A percentile compares a stretch with the other conserved stretches of the same genome.
These are phyloP conservation scores for Trichoderma sp. DNA, from an alignment of 2,329 filamentous ascomycete species.

Conservation along the genomic window DNA sequence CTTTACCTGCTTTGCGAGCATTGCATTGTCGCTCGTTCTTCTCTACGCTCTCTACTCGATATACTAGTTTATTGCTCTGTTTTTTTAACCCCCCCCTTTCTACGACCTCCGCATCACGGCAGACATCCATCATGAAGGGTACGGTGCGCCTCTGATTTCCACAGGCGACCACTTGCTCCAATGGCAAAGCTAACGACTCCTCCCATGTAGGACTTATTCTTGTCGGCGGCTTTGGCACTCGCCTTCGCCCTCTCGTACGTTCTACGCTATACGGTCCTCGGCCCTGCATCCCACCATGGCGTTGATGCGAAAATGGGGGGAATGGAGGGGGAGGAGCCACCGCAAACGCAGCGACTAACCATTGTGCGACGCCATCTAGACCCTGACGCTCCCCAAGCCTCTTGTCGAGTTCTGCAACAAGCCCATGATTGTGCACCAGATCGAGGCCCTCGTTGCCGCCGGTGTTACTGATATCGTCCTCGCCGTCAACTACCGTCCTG, in stretches of 20 bases:
- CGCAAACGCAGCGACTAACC: conserved; percentile 29
- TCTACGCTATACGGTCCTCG: conserved; percentile 20
- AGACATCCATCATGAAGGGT: conserved; percentile 41
- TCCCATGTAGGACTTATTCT: conserved; percentile 81
- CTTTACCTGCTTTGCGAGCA: conserved; percentile 19
- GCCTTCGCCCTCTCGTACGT: conserved; percentile 89
- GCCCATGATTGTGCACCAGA: conserved; percentile 98
- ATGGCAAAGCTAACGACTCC: conserved; percentile 29
- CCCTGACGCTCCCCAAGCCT: conserved; percentile 93
- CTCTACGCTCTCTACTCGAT: conserved; percentile 24
- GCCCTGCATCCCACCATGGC: conserved; percentile 11
- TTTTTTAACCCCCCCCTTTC: conserved; percentile 4
- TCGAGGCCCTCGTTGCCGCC: conserved; percentile 88
- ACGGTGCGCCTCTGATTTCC: conserved; percentile 18
- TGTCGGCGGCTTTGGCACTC: conserved; percentile 97
- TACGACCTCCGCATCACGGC: conserved; percentile 27
- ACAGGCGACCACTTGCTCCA: not conserved
- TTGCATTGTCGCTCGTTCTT: conserved; percentile 27
- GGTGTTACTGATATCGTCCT: conserved; percentile 97
- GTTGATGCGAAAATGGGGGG: conserved; percentile 9
- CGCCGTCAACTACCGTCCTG: conserved; percentile 97
- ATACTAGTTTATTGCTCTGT: conserved; percentile 10
- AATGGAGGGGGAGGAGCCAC: conserved; percentile 8
- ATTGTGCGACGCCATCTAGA: conserved; percentile 55
- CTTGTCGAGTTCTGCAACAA: conserved; percentile 98